Evolutionary conservation across 139 green algal genomes (phyloP), one percentile per base, ranked within the genome.

Genomic region (Coelastrella sp.): DNA sequence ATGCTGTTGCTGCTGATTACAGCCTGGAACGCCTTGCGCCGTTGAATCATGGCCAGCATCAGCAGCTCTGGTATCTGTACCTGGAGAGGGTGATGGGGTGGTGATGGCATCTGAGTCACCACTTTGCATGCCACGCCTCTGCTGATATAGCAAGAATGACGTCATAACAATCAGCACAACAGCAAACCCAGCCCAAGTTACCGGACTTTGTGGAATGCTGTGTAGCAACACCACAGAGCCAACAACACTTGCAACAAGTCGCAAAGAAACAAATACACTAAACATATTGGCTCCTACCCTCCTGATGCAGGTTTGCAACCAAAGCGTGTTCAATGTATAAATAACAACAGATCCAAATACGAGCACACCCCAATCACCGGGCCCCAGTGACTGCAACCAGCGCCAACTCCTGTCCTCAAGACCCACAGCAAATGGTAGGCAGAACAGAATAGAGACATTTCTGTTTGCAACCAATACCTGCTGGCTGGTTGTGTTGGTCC

Each of bases 1-100:
- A 45, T 34, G 78, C 76, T 75, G 60, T 71, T 76, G 78, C 78
- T n/a, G n/a, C n/a, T n/a, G n/a, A n/a, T n/a, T n/a, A n/a, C n/a
- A n/a, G n/a, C n/a, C n/a, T n/a, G n/a, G n/a, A n/a, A n/a, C n/a
- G n/a, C n/a, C n/a, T n/a, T n/a, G n/a, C n/a, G n/a, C n/a, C n/a
- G n/a, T n/a, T n/a, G n/a, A n/a, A n/a, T n/a, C n/a, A n/a, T n/a
- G n/a, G n/a, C n/a, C n/a, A n/a, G n/a, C n/a, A n/a, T n/a, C n/a
- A n/a, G n/a, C n/a, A n/a, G n/a, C n/a, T n/a, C n/a, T n/a, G n/a
- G n/a, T n/a, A n/a, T n/a, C n/a, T n/a, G n/a, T n/a, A n/a, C n/a
- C n/a, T n/a, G n/a, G n/a, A n/a, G n/a, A n/a, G n/a, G n/a, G n/a
- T n/a, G n/a, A n/a, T n/a, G n/a, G n/a, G n/a, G n/a, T n/a, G n/a